A percentile compares a stretch with the other conserved stretches of the same genome.
Conservation (phyloP, 352 stramenopile species). For the Phytophthora chlamydospora region DNA sequence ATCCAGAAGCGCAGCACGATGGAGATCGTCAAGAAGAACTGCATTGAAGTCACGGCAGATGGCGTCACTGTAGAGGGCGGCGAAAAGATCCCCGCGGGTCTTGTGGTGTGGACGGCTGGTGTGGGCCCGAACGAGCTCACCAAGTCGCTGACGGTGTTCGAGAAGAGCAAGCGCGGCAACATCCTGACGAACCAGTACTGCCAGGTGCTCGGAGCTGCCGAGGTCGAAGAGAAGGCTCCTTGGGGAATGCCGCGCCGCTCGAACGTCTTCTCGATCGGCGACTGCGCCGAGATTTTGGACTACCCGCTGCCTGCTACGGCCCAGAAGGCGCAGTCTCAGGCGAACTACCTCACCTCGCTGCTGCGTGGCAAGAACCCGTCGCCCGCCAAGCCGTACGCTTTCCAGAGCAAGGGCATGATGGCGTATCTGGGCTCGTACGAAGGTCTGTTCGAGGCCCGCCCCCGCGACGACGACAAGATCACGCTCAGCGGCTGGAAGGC, state of each 20-base stretch:
- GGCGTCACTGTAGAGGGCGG: conserved; percentile 68
- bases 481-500: conserved; percentile 88
- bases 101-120: conserved; percentile 82
- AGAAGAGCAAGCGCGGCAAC: conserved; percentile 83
- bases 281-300: conserved; percentile 91
- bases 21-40: conserved; percentile 84
- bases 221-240: conserved; percentile 59
- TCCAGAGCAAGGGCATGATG: conserved; percentile 93
- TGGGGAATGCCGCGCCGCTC: conserved; percentile 73
- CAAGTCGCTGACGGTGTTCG: conserved; percentile 70
- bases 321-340: conserved; percentile 89
- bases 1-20: conserved; percentile 83
- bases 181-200: conserved; percentile 87
- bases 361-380: conserved; percentile 60
- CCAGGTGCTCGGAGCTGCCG: conserved; percentile 67
- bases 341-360: conserved; percentile 64
- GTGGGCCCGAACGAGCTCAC: conserved; percentile 84
- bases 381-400: conserved; percentile 66
- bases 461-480: conserved; percentile 51
- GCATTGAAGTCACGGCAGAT: conserved; percentile 65
- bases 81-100: conserved; percentile 57
- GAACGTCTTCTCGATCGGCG: conserved; percentile 95
- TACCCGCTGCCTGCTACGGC: conserved; percentile 92
- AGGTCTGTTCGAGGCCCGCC: conserved; percentile 88
- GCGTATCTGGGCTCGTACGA: conserved; percentile 94